A percentile compares a stretch with the other conserved stretches of the same genome.
These are phyloP conservation scores for Protomyces inundatus DNA, from an alignment of 1,139 yeast genomes.

Conservation along the genomic window DNA sequence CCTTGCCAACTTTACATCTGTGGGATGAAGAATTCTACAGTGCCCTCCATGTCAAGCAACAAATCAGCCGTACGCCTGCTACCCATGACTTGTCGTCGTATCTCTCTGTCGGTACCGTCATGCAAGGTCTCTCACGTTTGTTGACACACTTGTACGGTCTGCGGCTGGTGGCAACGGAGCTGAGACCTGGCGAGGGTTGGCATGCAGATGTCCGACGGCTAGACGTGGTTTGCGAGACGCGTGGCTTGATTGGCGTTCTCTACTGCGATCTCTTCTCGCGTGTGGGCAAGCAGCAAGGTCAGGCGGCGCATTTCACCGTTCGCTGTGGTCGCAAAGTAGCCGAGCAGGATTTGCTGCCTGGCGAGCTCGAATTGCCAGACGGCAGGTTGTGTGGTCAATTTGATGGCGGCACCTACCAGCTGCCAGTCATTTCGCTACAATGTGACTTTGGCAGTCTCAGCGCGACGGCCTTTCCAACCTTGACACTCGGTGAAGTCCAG, in stretches of 20 bases:
- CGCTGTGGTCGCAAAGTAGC: conserved; percentile 78
- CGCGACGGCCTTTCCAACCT: conserved; percentile 42
- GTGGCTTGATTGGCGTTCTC: conserved; percentile 57
- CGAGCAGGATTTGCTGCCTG: conserved; percentile 33
- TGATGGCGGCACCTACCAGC: conserved; percentile 53
- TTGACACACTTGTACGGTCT: conserved; percentile 72
- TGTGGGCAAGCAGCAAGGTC: conserved; percentile 50
- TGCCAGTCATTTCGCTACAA: conserved; percentile 83
- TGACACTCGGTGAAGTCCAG: conserved; percentile 75
- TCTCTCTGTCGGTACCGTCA: conserved; percentile 80
- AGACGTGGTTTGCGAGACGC: conserved; percentile 59
- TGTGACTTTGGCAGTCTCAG: conserved; percentile 60
- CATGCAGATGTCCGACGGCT: conserved; percentile 78
- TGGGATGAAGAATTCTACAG: conserved; percentile 87
- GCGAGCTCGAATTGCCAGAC: conserved; percentile 29
- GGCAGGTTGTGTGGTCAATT: conserved; percentile 24
- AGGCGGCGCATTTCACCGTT: conserved; percentile 96
- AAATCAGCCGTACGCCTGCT: conserved; percentile 32
- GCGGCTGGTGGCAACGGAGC: conserved; percentile 59
- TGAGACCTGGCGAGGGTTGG: conserved; percentile 81
- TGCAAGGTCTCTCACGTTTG: conserved; percentile 72
- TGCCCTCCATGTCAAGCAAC: conserved; percentile 39
- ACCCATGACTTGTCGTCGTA: conserved; percentile 39
- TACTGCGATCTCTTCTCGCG: conserved; percentile 65
- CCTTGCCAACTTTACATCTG: conserved; percentile 48